Evolutionary conservation across 2,329 filamentous ascomycete genomes (phyloP), one percentile per base, ranked within the genome.

Genomic region (Thelonectria olida): DNA sequence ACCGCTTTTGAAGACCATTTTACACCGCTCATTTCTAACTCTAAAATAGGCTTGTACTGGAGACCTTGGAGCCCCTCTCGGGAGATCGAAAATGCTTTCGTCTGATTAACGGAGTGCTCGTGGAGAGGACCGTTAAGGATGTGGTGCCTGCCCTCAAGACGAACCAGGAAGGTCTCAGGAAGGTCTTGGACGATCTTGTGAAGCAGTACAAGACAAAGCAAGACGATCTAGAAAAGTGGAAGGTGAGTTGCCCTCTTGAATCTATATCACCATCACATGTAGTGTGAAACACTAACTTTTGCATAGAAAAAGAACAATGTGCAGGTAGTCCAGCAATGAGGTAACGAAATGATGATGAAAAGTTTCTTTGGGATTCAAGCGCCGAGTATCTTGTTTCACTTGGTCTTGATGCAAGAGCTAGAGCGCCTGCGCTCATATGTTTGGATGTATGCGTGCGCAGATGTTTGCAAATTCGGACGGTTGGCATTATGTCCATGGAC

Each of bases 151-250:
- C 93, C 23, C 84, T 99, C 63, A 90, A 93, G 81, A 98, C 93
- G 19, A 98, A 99, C 76, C 92, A 93, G 23, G 95, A 98, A 65
- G 95, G 96, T 2, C 77, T 99, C 75, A 96, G 91, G 80, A 96
- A 97, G 80, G 93, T 98, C 27, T 83, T 98, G 56, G 94, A 97
- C 66, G 95, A 97, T 76, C 81, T 99, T 66, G 87, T 98, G 68
- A 97, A 97, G 85, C 93, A 97, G 80, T 98, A 98, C 84, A 97
- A 97, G 83, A 81, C 84, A 28, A 97, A 97, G 80, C 94, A 99
- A 78, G 89, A 93, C 41, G 96, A 99, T 75, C 87, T 99, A 84
- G 95, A 99, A 76, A 94, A 90, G 78, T 99, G 96, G 96, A 99
- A 99, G 92, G 95, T 96, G 50, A 62, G 63, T 62, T 27, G n/a